phyloP scores from a whole-genome alignment of 345 rosid genomes.

The Microcos paniculata region DNA sequence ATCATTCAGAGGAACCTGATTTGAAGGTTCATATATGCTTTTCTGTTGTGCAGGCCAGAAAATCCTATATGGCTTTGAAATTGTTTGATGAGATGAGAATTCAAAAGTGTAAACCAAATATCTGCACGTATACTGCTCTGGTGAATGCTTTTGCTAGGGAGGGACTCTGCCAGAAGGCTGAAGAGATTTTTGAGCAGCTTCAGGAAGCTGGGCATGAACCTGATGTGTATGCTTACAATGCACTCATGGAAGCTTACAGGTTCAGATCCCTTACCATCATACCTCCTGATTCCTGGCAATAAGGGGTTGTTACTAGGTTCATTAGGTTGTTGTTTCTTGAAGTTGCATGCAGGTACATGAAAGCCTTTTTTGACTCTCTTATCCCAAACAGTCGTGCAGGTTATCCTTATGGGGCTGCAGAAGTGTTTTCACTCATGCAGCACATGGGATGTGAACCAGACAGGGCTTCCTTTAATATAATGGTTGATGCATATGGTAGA shows the following conservation, averaged over 20 bases:
- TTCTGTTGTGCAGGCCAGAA: conserved; percentile 55
- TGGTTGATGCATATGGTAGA: conserved; percentile 95
- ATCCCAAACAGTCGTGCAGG: conserved; percentile 73
- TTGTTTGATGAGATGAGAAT: conserved; percentile 81
- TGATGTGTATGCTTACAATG: conserved; percentile 87
- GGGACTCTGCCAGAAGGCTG: conserved; percentile 94
- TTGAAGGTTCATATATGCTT: conserved; percentile 7
- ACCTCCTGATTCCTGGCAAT: not conserved
- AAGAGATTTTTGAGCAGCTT: conserved; percentile 88
- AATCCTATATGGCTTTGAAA: conserved; percentile 76
- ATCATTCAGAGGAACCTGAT: not conserved
- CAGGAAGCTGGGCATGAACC: conserved; percentile 87
- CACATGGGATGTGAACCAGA: conserved; percentile 96
- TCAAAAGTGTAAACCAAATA: conserved; percentile 75
- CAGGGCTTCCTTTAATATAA: conserved; percentile 86
- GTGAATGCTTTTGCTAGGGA: conserved; percentile 95
- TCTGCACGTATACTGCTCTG: conserved; percentile 82
- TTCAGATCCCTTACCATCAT: conserved; percentile 18
- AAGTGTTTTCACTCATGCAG: conserved; percentile 88
- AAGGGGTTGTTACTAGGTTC: not conserved
- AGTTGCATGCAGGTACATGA: not conserved
- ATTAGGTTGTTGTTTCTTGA: conserved; percentile 5
- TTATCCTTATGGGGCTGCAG: conserved; percentile 89
- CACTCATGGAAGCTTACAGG: conserved; percentile 96
- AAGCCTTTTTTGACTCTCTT: conserved; percentile 11